A percentile compares a stretch with the other conserved stretches of the same genome.
Evolutionary conservation across 2,329 filamentous ascomycete species (phyloP).

Genomic region (Apiospora saccharicola): DNA sequence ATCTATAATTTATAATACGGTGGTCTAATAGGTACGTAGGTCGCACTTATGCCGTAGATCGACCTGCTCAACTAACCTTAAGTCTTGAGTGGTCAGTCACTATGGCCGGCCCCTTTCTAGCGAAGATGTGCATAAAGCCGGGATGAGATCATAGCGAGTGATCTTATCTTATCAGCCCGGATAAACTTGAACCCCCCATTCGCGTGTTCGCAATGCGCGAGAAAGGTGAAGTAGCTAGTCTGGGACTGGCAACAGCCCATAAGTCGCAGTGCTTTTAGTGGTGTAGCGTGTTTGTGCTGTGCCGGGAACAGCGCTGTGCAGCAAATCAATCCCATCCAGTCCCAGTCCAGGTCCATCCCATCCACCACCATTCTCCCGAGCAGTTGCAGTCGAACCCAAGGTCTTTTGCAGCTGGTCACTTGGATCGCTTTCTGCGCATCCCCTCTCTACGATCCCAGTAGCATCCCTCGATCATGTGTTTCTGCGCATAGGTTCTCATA

Average conservation of each 20-base stretch:
- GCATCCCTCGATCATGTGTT: slow-evolving; percentile 20
- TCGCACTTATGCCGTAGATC: not conserved
- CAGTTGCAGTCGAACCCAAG: slow-evolving; percentile 16
- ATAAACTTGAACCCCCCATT: slow-evolving; percentile 21
- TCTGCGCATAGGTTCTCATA: slow-evolving; percentile 20
- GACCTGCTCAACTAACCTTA: not conserved
- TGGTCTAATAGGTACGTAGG: not conserved
- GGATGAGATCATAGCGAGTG: slow-evolving; percentile 17
- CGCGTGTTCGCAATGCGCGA: not conserved
- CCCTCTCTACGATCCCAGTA: slow-evolving; percentile 5
- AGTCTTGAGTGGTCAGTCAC: not conserved
- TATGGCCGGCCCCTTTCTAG: slow-evolving; percentile 9
- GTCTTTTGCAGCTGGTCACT: slow-evolving; percentile 19
- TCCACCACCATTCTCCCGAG: slow-evolving; percentile 11
- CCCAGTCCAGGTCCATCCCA: slow-evolving; percentile 5
- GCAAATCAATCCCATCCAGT: slow-evolving; percentile 20
- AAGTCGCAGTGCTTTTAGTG: slow-evolving; percentile 11
- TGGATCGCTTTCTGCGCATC: slow-evolving; percentile 20
- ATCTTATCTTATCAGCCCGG: slow-evolving; percentile 22
- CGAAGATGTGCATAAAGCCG: not conserved
- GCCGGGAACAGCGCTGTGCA: slow-evolving; percentile 17
- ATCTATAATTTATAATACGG: not conserved
- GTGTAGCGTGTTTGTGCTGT: slow-evolving; percentile 9
- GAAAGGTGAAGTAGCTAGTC: slow-evolving; percentile 2
- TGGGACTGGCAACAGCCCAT: slow-evolving; percentile 1